A percentile compares a stretch with the other conserved stretches of the same genome.
Conservation (phyloP, 805 yeast genomes). For the Cyberlindnera nakhonratchasimensis region DNA sequence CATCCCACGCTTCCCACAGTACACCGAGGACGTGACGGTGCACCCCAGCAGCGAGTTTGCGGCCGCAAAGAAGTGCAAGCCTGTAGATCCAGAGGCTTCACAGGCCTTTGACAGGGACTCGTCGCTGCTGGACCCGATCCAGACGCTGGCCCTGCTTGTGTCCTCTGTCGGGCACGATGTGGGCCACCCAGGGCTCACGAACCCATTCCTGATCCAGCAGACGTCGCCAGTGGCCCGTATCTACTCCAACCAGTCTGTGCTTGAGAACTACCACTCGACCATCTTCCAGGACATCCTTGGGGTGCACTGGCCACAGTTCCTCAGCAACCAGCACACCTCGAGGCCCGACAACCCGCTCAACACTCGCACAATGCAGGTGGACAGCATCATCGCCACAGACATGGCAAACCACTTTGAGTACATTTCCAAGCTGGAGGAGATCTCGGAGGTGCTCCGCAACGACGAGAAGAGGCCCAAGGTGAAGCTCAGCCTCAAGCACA, state of each 20-base stretch:
- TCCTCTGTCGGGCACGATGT: conserved; percentile 94
- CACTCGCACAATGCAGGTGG: conserved; percentile 30
- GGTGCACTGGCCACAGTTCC: conserved; percentile 49
- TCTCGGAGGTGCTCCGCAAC: conserved; percentile 22
- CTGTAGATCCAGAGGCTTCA: not conserved
- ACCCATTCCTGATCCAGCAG: conserved; percentile 57
- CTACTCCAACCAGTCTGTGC: conserved; percentile 63
- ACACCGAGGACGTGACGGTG: conserved; percentile 13
- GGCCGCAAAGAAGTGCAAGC: not conserved
- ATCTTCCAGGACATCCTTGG: conserved; percentile 51
- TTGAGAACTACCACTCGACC: conserved; percentile 80
- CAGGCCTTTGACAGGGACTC: conserved; percentile 11
- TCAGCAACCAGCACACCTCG: conserved; percentile 17
- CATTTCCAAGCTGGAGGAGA: conserved; percentile 47
- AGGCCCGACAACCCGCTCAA: conserved; percentile 18
- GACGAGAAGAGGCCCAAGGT: conserved; percentile 13
- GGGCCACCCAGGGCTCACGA: conserved; percentile 96
- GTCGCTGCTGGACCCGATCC: conserved; percentile 32
- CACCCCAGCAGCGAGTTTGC: conserved; percentile 19
- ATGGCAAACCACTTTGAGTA: conserved; percentile 86
- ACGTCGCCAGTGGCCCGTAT: conserved; percentile 60
- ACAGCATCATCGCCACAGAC: conserved; percentile 75
- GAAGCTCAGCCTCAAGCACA: conserved; percentile 21
- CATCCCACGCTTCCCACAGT: conserved; percentile 23
- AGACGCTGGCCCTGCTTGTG: conserved; percentile 58